Conservation (phyloP, 805 yeast genomes). For the Nakazawaea ishiwadae region DNA sequence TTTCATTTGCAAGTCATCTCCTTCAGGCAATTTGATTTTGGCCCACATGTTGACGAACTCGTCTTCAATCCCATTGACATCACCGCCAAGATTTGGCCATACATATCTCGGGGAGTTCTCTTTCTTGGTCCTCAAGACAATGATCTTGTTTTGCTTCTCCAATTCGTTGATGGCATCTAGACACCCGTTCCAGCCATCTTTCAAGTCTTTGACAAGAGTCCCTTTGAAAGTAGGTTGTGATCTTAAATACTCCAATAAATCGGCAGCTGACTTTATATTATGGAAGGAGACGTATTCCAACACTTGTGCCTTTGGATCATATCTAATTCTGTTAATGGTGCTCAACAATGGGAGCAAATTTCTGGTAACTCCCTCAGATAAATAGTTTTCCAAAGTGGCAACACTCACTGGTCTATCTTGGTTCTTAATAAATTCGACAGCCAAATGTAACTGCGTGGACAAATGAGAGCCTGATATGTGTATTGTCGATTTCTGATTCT, state of each 20-base stretch:
- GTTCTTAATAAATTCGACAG: conserved; percentile 81
- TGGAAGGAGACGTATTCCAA: conserved; percentile 86
- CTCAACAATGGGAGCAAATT: conserved; percentile 68
- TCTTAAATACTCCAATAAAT: conserved; percentile 66
- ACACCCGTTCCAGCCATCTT: conserved; percentile 95
- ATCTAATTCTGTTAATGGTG: conserved; percentile 73
- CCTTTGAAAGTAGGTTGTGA: conserved; percentile 87
- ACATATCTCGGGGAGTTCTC: conserved; percentile 90
- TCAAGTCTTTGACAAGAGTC: conserved; percentile 64
- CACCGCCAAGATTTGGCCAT: conserved; percentile 79
- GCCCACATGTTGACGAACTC: conserved; percentile 85
- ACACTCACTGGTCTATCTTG: conserved; percentile 68
- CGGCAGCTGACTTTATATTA: conserved; percentile 78
- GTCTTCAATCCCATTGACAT: conserved; percentile 60
- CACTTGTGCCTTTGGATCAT: conserved; percentile 55
- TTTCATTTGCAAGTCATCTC: conserved; percentile 73
- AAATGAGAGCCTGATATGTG: conserved; percentile 45
- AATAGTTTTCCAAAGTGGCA: conserved; percentile 58
- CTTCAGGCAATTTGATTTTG: conserved; percentile 71
- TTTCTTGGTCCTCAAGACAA: conserved; percentile 86
- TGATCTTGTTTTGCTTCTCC: conserved; percentile 70
- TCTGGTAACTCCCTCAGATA: conserved; percentile 55
- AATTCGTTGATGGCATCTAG: conserved; percentile 70
- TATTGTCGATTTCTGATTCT: conserved; percentile 7
- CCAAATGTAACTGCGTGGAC: conserved; percentile 83